Evolutionary conservation across 805 yeast species (phyloP), one percentile per base, ranked within the genome.

Genomic region (Scheffersomyces amazonensis): DNA sequence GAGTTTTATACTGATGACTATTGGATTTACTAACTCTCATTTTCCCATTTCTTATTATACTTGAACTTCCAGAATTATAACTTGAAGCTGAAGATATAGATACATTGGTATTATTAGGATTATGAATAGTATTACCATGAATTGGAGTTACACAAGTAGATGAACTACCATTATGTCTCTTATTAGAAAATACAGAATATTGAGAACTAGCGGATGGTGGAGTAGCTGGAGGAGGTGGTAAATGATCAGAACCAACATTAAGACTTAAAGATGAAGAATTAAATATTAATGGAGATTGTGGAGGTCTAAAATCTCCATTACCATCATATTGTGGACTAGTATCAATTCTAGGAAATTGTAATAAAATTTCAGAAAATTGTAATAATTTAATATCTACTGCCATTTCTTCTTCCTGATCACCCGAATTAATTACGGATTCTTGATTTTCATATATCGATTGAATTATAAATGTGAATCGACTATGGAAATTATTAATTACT

Each of bases 141-240:
- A 56, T 45, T 12, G 63, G 63, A 3, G 63, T 56, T 10, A 44
- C 55, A 29, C 52, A 49, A 13, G 36, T 28, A 13, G 44, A 32
- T 21, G 30, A 17, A 38, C 43, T 33, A n/a, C n/a, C n/a, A 51
- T 49, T 35, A 37, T 41, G 35, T 37, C 57, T 47, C 39, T 50
- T 52, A 36, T 53, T 50, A 10, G 71, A 66, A 38, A 66, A 66
- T 8, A 66, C 58, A 22, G 66, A 62, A 34, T 62, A 54, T 45
- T 62, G 70, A 12, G 71, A 63, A 11, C 64, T 58, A n/a, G 71
- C 71, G 37, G 64, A 60, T 20, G 71, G 71, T n/a, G 71, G 71
- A 2, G 71, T 66, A 13, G 55, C 47, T 13, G 71, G 71, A 35
- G 37, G 25, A 22, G 44, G 41, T 4, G 33, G 2, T 11, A 27